phyloP scores from a whole-genome alignment of 2,329 filamentous ascomycete species.

The Fusarium oxysporum region DNA sequence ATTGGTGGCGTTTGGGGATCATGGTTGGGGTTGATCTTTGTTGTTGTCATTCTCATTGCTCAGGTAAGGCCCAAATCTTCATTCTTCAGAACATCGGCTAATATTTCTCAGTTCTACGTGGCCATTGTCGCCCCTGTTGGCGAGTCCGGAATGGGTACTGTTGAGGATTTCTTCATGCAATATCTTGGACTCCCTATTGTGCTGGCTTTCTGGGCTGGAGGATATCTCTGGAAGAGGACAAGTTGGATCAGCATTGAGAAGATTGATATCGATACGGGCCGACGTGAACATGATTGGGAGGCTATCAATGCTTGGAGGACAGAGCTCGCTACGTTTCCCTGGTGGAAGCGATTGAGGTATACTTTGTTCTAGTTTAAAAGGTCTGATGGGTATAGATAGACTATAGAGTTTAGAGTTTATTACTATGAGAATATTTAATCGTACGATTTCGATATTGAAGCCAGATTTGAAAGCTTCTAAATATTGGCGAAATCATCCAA shows the following conservation, averaged over 20 bases:
- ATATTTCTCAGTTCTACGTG: slow-evolving; percentile 47
- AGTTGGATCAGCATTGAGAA: slow-evolving; percentile 68
- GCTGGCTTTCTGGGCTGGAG: slow-evolving; percentile 64
- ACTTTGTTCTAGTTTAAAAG: slow-evolving; percentile 12
- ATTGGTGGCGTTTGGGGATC: slow-evolving; percentile 72
- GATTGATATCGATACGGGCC: slow-evolving; percentile 75
- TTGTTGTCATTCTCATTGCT: slow-evolving; percentile 64
- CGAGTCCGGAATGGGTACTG: slow-evolving; percentile 50
- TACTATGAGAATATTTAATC: not conserved
- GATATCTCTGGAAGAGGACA: slow-evolving; percentile 73
- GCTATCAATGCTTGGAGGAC: slow-evolving; percentile 64
- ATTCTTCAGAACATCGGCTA: not conserved
- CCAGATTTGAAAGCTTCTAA: not conserved
- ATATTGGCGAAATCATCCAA: fast-evolving
- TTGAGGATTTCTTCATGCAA: slow-evolving; percentile 64
- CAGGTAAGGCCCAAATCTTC: slow-evolving; percentile 49
- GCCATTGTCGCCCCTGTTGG: slow-evolving; percentile 58
- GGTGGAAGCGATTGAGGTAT: slow-evolving; percentile 55
- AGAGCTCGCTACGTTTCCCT: slow-evolving; percentile 61
- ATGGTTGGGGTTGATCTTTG: slow-evolving; percentile 70
- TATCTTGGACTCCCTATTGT: slow-evolving; percentile 67
- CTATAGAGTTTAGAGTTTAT: slow-evolving; percentile 5
- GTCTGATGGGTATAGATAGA: not conserved
- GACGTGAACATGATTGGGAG: slow-evolving; percentile 73
- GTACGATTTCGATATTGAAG: not conserved